Base-by-base conservation (phyloP, 768 basidiomycete species). In the Leccinum ochraceum region DNA sequence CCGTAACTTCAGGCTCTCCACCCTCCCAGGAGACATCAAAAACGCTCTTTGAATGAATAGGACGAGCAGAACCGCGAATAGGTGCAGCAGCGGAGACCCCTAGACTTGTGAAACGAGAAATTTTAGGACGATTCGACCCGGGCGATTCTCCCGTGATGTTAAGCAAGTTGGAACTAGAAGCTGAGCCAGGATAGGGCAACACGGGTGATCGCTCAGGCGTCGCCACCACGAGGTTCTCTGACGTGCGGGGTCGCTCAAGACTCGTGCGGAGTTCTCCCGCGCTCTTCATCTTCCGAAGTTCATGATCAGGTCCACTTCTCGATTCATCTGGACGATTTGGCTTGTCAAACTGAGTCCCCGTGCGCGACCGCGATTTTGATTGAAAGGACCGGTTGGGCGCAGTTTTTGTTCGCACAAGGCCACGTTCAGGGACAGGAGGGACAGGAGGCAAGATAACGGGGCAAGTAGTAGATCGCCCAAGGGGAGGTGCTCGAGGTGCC, bases 251-350 rank as follows among this genome's bases (percentile, higher is more conserved):
- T 59, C 66, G 74, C 56, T 74, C 71, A 48, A 71, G 60, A 63
- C 70, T 72, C 17, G 73, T 66, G 67, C 87, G 85, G 44, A 93
- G 77, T 72, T 92, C 91, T 39, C 90, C 91, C 22, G 91, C 91
- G 72, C 91, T 92, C 76, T 91, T 92, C 91, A 93, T 92, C 71
- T 84, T 87, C 61, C 90, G 84, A 49, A 91, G 71, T 69, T 92
- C 88, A 53, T 77, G 85, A 63, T 87, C 84, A 37, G 76, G 74
- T 65, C 74, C 74, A 60, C 77, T 72, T 54, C 78, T 76, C 6
- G 76, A 67, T 50, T 84, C 82, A 53, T 81, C 79, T 30, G 71
- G 71, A 20, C 3, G 73, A 59, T 50, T 61, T 54, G 68, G 32
- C 37, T 69, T 72, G 44, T 69, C 68, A 42, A 74, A 62, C 32